These are phyloP conservation scores for Pseudopyricularia cyperi DNA, from an alignment of 2,329 filamentous ascomycete genomes.

Conservation along the genomic window DNA sequence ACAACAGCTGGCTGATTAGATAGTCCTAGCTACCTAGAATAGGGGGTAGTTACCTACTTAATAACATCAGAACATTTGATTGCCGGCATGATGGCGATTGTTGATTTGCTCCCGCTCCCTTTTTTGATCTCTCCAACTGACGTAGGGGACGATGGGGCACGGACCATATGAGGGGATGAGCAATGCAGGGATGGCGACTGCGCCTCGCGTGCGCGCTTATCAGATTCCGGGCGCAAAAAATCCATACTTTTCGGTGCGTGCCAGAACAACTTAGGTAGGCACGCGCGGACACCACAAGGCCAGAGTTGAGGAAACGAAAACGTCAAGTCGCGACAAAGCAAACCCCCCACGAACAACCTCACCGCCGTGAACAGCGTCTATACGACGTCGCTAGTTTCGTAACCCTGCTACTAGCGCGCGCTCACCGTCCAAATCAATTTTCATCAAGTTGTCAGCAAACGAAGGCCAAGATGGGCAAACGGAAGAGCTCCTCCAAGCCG, in stretches of 20 bases:
- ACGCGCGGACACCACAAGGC: too few species aligned
- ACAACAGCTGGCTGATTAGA: too few species aligned
- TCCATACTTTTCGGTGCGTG: neutral
- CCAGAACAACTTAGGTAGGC: too few species aligned
- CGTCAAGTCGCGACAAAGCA: neutral
- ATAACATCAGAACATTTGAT: too few species aligned
- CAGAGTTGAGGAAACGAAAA: neutral
- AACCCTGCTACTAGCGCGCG: neutral
- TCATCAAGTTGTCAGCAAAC: neutral
- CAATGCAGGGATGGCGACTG: neutral
- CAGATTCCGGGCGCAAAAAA: neutral
- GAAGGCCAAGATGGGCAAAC: conserved; percentile 62
- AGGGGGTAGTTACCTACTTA: too few species aligned
- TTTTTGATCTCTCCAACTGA: too few species aligned
- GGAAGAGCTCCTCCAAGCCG: conserved; percentile 76
- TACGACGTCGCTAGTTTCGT: neutral
- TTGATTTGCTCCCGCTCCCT: too few species aligned
- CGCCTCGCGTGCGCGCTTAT: neutral
- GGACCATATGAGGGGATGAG: too few species aligned
- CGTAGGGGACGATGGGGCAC: too few species aligned
- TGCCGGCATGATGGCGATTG: too few species aligned
- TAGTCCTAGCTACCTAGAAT: too few species aligned
- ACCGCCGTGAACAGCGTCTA: neutral
- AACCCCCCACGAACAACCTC: neutral
- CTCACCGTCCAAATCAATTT: neutral